Evolutionary conservation across 2,329 filamentous ascomycete species (phyloP).

Genomic region (Emergomyces pasteurianus): DNA sequence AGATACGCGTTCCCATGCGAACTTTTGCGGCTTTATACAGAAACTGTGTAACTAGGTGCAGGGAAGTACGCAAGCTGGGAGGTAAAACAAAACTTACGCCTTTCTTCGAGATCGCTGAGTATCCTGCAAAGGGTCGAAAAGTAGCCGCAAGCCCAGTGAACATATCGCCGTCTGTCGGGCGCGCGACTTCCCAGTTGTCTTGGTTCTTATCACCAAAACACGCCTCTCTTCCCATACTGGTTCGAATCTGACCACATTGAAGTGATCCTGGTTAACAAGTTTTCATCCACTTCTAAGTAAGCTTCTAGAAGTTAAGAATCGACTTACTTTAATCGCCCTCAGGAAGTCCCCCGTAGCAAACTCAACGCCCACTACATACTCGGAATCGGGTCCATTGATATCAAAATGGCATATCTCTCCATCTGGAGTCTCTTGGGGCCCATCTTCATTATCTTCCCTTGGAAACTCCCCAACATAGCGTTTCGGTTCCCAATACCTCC

Average conservation of each 20-base stretch:
- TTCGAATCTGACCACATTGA: neutral
- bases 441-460: neutral
- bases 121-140: neutral
- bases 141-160: neutral
- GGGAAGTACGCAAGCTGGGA: neutral
- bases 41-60: neutral
- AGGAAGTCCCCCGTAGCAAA: neutral
- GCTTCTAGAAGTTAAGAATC: neutral
- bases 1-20: neutral
- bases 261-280: neutral
- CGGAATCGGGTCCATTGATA: neutral
- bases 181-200: neutral
- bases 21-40: neutral
- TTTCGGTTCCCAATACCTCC: neutral
- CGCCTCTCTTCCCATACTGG: neutral
- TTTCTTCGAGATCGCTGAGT: neutral
- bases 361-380: neutral
- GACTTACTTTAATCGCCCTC: neutral
- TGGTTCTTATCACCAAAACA: conserved; percentile 1
- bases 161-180: neutral
- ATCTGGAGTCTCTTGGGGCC: neutral
- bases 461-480: neutral
- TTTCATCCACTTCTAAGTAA: neutral
- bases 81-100: neutral
- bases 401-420: neutral